Evolutionary conservation across 2,329 filamentous ascomycete species (phyloP).

Genomic region (Hypoxylon sp.): DNA sequence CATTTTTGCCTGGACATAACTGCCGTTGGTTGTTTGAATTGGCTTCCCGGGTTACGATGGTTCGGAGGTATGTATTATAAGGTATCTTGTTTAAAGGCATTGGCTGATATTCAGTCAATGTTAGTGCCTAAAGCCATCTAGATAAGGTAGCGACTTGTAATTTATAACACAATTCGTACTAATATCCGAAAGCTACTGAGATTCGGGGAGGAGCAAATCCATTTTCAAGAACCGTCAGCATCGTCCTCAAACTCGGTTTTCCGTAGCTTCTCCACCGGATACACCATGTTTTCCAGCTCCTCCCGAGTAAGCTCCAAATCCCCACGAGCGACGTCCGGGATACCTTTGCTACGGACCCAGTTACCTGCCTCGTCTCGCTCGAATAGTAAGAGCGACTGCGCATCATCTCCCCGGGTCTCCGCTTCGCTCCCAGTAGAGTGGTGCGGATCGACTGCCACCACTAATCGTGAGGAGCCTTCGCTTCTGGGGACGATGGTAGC

Average conservation of each 20-base stretch:
- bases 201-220: not conserved
- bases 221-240: constrained; percentile 24
- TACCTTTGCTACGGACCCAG: constrained; percentile 30
- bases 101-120: too few species aligned
- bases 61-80: not conserved
- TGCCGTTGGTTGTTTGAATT: too few species aligned
- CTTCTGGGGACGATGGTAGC: constrained; percentile 47
- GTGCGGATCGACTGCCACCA: constrained; percentile 56
- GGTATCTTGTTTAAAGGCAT: too few species aligned
- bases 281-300: constrained; percentile 48
- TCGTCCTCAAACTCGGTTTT: constrained; percentile 48
- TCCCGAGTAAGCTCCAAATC: constrained; percentile 39
- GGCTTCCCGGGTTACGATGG: not conserved
- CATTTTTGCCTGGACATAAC: not conserved
- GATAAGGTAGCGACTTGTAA: not conserved
- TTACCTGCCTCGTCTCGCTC: constrained; percentile 38
- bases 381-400: constrained; percentile 38
- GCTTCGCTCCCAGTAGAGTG: constrained; percentile 36
- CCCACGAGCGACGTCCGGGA: constrained; percentile 24
- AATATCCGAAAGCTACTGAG: not conserved
- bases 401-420: constrained; percentile 20
- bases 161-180: not conserved
- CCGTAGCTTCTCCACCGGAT: constrained; percentile 49
- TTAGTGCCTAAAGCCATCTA: not conserved
- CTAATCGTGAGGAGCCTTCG: constrained; percentile 47